Base-by-base conservation (phyloP, 2,329 filamentous ascomycete species). In the Cadophora malorum region DNA sequence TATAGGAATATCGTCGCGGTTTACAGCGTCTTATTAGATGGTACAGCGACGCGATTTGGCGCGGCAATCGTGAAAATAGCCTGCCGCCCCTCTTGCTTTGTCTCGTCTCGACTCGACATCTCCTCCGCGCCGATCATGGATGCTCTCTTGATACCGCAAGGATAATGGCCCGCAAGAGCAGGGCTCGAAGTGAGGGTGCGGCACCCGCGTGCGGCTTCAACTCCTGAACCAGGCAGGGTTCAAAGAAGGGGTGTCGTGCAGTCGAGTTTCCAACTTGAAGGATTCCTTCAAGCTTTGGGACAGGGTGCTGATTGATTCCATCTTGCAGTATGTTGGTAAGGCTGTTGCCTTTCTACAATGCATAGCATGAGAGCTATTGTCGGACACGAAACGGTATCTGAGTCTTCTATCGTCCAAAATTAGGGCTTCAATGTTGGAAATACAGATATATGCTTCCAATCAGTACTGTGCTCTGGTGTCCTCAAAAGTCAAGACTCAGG, bases 131-230 rank as follows among this genome's bases (percentile, higher is more conserved):
- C 2, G 45, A 49, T 49, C 45, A 49, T 49, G 45, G 45, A 49
- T 49, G n/a, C 45, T 14, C 45, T 21, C 45, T 49, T 49, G 45
- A 21, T 28, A 53, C 23, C 25, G 23, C 50, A 31, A 23, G 50
- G 25, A 7, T 31, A 19, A 25, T 31, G 50, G 31, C 25, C 50
- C 50, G 14, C 50, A 31, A 14, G 25, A 19, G 23, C 50, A 31
- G 50, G 23, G 50, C 50, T 49, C 12, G 25, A 23, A 23, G 50
- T 31, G 25, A 28, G 50, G 50, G 50, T 53, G 50, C 50, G 50
- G 50, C 23, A 53, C 16, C 12, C 45, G 50, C 14, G 12, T 53
- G 25, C 50, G 50, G 50, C 23, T 53, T 53, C 50, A 53, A 53
- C 23, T 23, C 25, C 50, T 53, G 50, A 53, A 16, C 25, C 50